Percentiles rank a stretch among this genome's conserved stretches.
Conservation (phyloP, 148 eudicot species). For the Silene uniflora region DNA sequence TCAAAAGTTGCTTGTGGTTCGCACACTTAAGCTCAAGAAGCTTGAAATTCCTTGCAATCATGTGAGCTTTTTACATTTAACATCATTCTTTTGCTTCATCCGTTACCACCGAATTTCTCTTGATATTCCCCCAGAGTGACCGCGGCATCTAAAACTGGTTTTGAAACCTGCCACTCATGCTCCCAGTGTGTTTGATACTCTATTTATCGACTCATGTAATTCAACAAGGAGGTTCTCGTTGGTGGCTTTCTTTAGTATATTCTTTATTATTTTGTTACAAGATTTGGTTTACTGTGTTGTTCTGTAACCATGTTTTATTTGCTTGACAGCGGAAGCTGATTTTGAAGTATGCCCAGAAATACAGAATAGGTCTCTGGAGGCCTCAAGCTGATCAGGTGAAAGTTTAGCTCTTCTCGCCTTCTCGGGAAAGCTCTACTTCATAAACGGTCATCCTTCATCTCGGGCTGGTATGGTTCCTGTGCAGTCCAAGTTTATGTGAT, state of each 20-base stretch:
- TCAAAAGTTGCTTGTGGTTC: conserved; percentile 57
- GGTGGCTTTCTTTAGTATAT: neutral
- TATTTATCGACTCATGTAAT: too few species aligned
- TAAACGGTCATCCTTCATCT: neutral
- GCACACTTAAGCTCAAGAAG: conserved; percentile 69
- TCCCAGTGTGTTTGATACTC: too few species aligned
- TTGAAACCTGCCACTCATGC: neutral
- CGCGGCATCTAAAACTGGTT: neutral
- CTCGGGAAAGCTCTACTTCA: neutral
- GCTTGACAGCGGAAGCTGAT: conserved; percentile 5
- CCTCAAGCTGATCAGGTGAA: conserved; percentile 1
- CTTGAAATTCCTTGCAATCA: conserved; percentile 67
- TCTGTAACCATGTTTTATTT: neutral
- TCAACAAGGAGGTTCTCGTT: too few species aligned
- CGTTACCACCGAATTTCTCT: neutral
- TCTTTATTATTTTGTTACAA: neutral
- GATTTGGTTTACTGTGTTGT: neutral
- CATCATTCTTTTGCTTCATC: neutral
- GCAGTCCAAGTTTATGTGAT: neutral
- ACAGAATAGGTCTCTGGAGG: conserved; percentile 10
- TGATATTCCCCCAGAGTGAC: neutral
- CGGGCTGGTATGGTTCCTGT: neutral
- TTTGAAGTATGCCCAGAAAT: conserved; percentile 2
- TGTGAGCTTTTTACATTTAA: conserved; percentile 27
- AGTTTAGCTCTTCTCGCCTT: neutral